Evolutionary conservation across 1,284 basidiomycete species (phyloP).

Genomic region (Athelia psychrophila): DNA sequence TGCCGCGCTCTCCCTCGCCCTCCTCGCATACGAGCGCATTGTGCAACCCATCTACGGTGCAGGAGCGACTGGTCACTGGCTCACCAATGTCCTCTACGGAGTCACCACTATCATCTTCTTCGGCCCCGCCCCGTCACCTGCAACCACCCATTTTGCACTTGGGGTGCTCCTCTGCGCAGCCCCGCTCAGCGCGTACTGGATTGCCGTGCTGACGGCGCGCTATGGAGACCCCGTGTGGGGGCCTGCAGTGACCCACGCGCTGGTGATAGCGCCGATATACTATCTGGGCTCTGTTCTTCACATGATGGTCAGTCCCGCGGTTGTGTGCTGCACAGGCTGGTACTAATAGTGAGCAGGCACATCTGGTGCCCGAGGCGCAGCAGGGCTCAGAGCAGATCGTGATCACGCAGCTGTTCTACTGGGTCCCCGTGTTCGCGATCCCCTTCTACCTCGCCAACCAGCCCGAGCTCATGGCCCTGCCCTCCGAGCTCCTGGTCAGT

Average conservation of each 20-base stretch:
- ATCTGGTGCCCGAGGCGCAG: neutral
- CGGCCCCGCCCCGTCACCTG: constrained; percentile 18
- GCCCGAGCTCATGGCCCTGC: neutral
- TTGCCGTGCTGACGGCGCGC: constrained; percentile 54
- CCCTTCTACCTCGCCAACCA: neutral
- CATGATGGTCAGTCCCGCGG: constrained; percentile 38
- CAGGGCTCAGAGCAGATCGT: neutral
- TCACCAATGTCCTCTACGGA: constrained; percentile 42
- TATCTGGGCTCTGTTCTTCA: constrained; percentile 40
- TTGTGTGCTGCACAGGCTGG: constrained; percentile 1
- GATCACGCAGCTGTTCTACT: neutral
- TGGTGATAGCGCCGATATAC: constrained; percentile 54
- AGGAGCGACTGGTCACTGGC: constrained; percentile 42
- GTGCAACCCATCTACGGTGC: constrained; percentile 59
- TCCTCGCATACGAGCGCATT: constrained; percentile 52
- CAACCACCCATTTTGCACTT: constrained; percentile 33
- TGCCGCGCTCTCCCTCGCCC: constrained; percentile 41
- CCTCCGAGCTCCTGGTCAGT: neutral
- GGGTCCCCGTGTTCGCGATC: neutral
- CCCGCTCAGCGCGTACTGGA: constrained; percentile 63
- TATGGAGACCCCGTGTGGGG: constrained; percentile 51
- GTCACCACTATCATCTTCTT: constrained; percentile 29
- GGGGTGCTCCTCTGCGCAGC: constrained; percentile 48
- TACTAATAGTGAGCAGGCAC: neutral
- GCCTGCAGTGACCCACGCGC: constrained; percentile 52